These are phyloP conservation scores for Lupinus albus DNA, from an alignment of 306 rosid genomes.

Conservation along the genomic window DNA sequence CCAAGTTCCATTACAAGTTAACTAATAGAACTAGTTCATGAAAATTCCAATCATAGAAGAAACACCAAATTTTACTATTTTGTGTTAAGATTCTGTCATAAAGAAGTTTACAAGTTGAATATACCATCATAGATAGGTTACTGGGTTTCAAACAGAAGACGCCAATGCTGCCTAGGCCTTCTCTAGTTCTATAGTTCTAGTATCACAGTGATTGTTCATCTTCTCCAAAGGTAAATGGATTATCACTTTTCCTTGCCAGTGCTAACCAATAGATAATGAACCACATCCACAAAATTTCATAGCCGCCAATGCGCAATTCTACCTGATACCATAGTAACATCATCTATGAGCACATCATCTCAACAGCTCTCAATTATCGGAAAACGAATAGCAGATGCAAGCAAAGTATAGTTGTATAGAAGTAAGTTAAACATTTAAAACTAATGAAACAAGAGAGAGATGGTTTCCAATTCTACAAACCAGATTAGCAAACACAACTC, in stretches of 20 bases:
- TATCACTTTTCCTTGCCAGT: slow-evolving; percentile 37
- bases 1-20: too few species aligned
- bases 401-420: neutral
- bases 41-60: neutral
- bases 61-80: slow-evolving; percentile 11
- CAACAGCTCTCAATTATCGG: too few species aligned
- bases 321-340: slow-evolving; percentile 49
- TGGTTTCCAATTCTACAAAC: neutral
- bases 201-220: too few species aligned
- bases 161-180: too few species aligned
- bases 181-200: too few species aligned
- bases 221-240: too few species aligned
- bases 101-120: slow-evolving; percentile 48
- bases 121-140: slow-evolving; percentile 32
- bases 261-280: slow-evolving; percentile 40
- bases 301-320: slow-evolving; percentile 42
- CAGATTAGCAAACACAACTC: neutral
- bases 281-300: slow-evolving; percentile 46
- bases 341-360: slow-evolving; percentile 13
- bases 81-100: slow-evolving; percentile 34
- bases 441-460: neutral
- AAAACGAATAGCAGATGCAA: too few species aligned
- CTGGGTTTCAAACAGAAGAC: too few species aligned
- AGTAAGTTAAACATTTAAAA: neutral
- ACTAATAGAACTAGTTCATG: too few species aligned